Evolutionary conservation across 805 yeast genomes (phyloP), one percentile per base, ranked within the genome.

Genomic region (Debaryomyces tyrocola): DNA sequence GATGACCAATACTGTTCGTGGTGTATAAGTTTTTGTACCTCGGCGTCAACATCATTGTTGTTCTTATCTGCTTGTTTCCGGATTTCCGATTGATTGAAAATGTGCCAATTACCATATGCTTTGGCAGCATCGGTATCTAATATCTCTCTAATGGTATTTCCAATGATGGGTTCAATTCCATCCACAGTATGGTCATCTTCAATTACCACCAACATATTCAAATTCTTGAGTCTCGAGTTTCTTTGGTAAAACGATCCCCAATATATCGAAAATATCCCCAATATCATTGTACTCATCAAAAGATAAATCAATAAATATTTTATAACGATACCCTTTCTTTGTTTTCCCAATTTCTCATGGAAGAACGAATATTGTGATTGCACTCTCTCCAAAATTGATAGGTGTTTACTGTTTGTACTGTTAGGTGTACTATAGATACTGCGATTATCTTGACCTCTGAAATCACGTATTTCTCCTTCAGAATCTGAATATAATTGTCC

Each of bases 1-100:
- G 85, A 78, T 20, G 78, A 75, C 94, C 92, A 87, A 55, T 74
- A 84, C 14, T 75, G 56, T 60, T 83, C 79, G 43, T 75, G 77
- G 54, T 78, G 80, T 3, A 86, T 74, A 44, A 65, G 64, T 29
- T 73, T 54, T 35, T 61, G 31, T 17, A 83, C 58, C 51, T 78
- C 77, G 4, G 69, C 70, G 29, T 60, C 66, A 6, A 72, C 43
- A 7, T 58, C 46, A 41, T 55, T 58, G 43, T 58, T 54, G 45
- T 64, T 58, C n/a, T 53, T 47, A 1, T 40, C 54, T n/a, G 75
- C 75, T 9, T 49, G 31, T 9, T 49, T 58, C 6, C 49, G 49
- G 36, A 73, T 62, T n/a, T 63, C 64, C 0, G 64, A 47, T 21
- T 51, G 45, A 46, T 69, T 58, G 41, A 50, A 58, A 18, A 74